A percentile compares a stretch with the other conserved stretches of the same genome.
Evolutionary conservation across 1,139 yeast genomes (phyloP).

Genomic region (Candida tropicalis): DNA sequence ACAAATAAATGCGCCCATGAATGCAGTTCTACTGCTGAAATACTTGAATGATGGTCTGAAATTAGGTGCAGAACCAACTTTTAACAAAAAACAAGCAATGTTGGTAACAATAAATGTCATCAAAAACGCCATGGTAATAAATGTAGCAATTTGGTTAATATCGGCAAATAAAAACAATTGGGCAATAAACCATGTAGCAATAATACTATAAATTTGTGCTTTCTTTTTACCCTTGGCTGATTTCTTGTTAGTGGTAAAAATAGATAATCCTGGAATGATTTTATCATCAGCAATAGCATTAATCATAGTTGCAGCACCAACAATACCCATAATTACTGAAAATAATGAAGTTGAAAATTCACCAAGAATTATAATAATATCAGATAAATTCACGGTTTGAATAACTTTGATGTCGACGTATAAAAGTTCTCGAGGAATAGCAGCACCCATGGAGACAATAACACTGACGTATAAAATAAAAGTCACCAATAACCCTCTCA

Average conservation of each 20-base stretch:
- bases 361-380: slow-evolving; percentile 77
- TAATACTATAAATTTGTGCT: slow-evolving; percentile 51
- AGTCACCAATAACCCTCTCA: slow-evolving; percentile 77
- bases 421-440: slow-evolving; percentile 78
- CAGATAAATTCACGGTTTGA: slow-evolving; percentile 74
- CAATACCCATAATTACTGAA: slow-evolving; percentile 91
- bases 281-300: slow-evolving; percentile 90
- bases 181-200: slow-evolving; percentile 78
- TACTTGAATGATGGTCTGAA: slow-evolving; percentile 92
- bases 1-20: slow-evolving; percentile 69
- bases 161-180: slow-evolving; percentile 86
- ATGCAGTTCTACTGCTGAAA: slow-evolving; percentile 81
- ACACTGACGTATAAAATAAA: slow-evolving; percentile 75
- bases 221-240: slow-evolving; percentile 47
- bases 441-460: slow-evolving; percentile 73
- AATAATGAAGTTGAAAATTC: slow-evolving; percentile 88
- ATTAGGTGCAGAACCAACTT: slow-evolving; percentile 92
- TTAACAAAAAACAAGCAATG: slow-evolving; percentile 85
- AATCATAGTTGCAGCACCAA: slow-evolving; percentile 88
- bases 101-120: slow-evolving; percentile 95
- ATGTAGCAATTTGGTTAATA: slow-evolving; percentile 90
- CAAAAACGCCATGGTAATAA: slow-evolving; percentile 94
- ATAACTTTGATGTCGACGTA: slow-evolving; percentile 80
- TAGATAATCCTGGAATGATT: slow-evolving; percentile 72
- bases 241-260: slow-evolving; percentile 55